A percentile compares a stretch with the other conserved stretches of the same genome.
These are phyloP conservation scores for Trichomonas tenax DNA, from an alignment of 208 protist genomes.

Conservation along the genomic window DNA sequence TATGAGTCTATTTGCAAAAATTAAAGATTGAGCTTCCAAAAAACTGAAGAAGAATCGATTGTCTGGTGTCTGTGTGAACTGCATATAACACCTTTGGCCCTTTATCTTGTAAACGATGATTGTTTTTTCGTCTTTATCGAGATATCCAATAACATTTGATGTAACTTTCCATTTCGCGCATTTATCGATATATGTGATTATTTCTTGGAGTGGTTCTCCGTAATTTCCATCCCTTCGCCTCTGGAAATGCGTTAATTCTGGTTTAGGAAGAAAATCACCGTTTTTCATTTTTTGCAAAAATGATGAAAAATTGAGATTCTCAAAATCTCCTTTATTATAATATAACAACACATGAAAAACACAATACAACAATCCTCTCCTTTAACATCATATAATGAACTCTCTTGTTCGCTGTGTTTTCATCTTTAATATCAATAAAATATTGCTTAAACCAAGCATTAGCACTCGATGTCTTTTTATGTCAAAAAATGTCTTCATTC, in stretches of 20 bases:
- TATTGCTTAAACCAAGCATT: no score
- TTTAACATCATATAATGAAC: no score
- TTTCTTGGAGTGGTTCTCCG: neutral
- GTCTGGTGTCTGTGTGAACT: neutral
- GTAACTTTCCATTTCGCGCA: neutral
- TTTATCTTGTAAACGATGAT: neutral
- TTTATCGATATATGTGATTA: neutral
- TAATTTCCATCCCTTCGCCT: neutral
- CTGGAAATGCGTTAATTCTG: neutral
- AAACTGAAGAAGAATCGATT: neutral
- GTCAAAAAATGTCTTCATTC: no score
- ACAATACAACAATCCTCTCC: no score
- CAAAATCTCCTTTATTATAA: no score
- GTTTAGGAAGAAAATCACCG: neutral
- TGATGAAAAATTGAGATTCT: no score
- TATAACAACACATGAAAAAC: no score
- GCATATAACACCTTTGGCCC: neutral
- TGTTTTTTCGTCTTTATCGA: neutral
- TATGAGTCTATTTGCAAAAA: neutral
- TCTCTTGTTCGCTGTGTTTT: no score
- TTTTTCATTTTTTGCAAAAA: neutral
- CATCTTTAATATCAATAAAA: no score
- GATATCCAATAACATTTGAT: neutral
- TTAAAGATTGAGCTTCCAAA: neutral
- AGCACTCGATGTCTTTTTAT: no score